phyloP scores from a whole-genome alignment of 2,329 filamentous ascomycete genomes.

The Penicillium oxalicum region DNA sequence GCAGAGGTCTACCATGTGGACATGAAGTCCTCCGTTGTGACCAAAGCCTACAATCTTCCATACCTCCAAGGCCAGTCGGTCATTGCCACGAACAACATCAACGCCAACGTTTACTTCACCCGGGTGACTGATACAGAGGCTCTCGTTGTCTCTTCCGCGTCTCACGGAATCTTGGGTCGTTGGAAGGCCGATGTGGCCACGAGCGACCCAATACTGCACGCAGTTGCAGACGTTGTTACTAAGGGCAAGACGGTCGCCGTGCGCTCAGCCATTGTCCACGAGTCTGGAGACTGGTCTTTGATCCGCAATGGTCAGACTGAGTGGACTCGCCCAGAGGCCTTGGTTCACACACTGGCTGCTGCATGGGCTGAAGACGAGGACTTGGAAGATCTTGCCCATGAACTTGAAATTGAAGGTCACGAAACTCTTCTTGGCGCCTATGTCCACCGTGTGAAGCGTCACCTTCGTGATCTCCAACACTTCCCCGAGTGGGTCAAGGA shows the following conservation, averaged over 20 bases:
- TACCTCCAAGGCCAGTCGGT: constrained; percentile 63
- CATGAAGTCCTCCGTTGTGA: constrained; percentile 60
- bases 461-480: constrained; percentile 65
- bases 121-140: constrained; percentile 71
- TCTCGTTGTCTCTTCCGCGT: constrained; percentile 66
- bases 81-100: constrained; percentile 71
- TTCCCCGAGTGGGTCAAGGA: constrained; percentile 67
- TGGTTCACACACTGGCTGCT: constrained; percentile 73
- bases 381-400: constrained; percentile 67
- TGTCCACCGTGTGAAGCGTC: constrained; percentile 75
- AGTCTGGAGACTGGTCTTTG: constrained; percentile 70
- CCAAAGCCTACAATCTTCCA: constrained; percentile 76
- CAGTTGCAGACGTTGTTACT: constrained; percentile 74
- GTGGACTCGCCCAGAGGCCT: constrained; percentile 76
- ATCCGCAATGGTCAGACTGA: constrained; percentile 72
- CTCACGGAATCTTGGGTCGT: constrained; percentile 66
- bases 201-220: constrained; percentile 54
- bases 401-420: constrained; percentile 79
- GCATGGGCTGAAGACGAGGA: constrained; percentile 73
- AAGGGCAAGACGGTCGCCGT: constrained; percentile 69
- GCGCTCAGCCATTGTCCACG: constrained; percentile 63
- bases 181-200: constrained; percentile 57
- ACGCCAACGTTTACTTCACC: constrained; percentile 83
- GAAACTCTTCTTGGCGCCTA: constrained; percentile 77
- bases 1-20: constrained; percentile 83